phyloP scores from a whole-genome alignment of 352 stramenopile species.

The Phytopythium oedochilum region DNA sequence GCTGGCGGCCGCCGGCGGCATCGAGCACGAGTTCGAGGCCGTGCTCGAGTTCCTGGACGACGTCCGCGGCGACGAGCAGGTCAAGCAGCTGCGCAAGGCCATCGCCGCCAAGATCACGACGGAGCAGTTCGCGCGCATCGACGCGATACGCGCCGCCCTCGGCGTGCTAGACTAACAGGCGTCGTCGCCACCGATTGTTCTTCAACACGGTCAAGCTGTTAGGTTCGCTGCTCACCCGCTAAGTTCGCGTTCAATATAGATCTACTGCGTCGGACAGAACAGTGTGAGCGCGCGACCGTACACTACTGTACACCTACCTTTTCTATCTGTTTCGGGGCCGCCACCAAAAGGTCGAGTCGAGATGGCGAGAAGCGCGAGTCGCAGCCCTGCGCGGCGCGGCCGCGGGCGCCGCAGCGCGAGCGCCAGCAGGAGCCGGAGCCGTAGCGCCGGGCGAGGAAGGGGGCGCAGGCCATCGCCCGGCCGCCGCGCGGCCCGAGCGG shows the following conservation, averaged over 20 bases:
- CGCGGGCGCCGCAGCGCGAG: background rate
- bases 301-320: no score
- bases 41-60: conserved; percentile 75
- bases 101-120: conserved; percentile 61
- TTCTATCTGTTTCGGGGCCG: background rate
- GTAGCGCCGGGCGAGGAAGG: background rate
- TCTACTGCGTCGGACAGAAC: background rate
- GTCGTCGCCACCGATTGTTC: background rate
- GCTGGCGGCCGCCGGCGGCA: conserved; percentile 28
- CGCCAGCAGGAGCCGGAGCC: background rate
- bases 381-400: conserved; percentile 3
- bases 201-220: background rate
- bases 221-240: background rate
- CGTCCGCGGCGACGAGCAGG: conserved; percentile 56
- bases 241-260: background rate
- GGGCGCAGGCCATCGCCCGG: conserved; percentile 7
- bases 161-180: background rate
- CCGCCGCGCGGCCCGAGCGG: background rate
- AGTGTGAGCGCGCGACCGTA: background rate
- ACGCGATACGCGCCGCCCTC: conserved; percentile 31
- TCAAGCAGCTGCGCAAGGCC: conserved; percentile 65
- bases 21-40: conserved; percentile 78
- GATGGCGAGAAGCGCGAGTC: conserved; percentile 24
- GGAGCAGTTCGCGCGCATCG: conserved; percentile 65
- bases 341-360: background rate